A percentile compares a stretch with the other conserved stretches of the same genome.
Evolutionary conservation across 768 basidiomycete genomes (phyloP).

Genomic region (Leccinum arenicola): DNA sequence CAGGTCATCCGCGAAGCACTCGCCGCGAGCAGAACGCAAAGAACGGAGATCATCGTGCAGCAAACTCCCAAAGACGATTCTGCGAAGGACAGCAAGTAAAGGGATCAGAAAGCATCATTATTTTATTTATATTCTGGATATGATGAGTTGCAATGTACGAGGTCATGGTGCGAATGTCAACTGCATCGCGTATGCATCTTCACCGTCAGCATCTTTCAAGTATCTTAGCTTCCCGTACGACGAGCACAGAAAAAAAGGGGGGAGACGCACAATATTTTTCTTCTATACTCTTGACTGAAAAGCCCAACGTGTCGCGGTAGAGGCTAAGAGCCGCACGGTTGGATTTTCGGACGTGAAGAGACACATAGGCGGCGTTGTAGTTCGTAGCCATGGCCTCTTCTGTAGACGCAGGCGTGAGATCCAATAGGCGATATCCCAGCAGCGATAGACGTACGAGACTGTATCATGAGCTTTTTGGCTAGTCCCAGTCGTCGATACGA

Average conservation of each 20-base stretch:
- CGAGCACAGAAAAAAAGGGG: neutral
- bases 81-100: slow-evolving; percentile 2
- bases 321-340: slow-evolving; percentile 88
- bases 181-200: slow-evolving; percentile 92
- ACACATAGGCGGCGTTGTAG: slow-evolving; percentile 83
- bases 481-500: slow-evolving; percentile 89
- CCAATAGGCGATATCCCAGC: neutral
- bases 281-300: slow-evolving; percentile 82
- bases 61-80: neutral
- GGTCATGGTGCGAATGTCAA: slow-evolving; percentile 47
- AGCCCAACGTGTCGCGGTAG: slow-evolving; percentile 88
- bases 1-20: slow-evolving; percentile 60
- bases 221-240: slow-evolving; percentile 8
- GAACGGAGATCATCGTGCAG: neutral
- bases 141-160: neutral
- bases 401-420: slow-evolving; percentile 29
- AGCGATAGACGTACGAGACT: slow-evolving; percentile 66
- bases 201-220: slow-evolving; percentile 82
- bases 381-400: slow-evolving; percentile 89
- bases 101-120: slow-evolving; percentile 4
- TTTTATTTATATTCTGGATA: slow-evolving; percentile 6
- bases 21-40: slow-evolving; percentile 10
- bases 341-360: slow-evolving; percentile 91
- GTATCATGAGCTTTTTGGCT: slow-evolving; percentile 91
- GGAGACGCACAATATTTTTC: slow-evolving; percentile 82